Evolutionary conservation across 2,329 filamentous ascomycete genomes (phyloP).

Genomic region (Helotiales sp.): DNA sequence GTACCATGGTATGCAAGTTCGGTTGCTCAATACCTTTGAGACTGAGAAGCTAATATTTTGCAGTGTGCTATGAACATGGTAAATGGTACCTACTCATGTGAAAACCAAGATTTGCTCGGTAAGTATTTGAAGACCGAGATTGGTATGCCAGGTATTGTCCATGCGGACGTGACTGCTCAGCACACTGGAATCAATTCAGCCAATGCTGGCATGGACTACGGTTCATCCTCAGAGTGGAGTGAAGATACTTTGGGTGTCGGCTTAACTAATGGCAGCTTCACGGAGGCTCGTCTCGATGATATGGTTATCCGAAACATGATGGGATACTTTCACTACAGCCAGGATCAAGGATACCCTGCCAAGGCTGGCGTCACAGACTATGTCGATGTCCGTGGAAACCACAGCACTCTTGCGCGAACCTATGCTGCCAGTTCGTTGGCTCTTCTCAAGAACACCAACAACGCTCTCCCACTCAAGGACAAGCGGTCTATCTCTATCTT

Average conservation of each 20-base stretch:
- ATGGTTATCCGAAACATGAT: constrained; percentile 8
- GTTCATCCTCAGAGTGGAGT: constrained; percentile 10
- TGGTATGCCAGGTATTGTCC: constrained; percentile 12
- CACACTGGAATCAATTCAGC: constrained; percentile 11
- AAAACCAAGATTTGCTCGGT: constrained; percentile 10
- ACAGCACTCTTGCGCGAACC: constrained; percentile 51
- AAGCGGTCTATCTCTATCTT: constrained; percentile 58
- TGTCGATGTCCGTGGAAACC: constrained; percentile 69
- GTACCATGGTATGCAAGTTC: constrained; percentile 57
- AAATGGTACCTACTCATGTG: constrained; percentile 6
- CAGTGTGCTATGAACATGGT: constrained; percentile 65
- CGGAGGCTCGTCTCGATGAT: not conserved
- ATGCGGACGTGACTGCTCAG: constrained; percentile 9
- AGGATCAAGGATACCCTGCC: not conserved
- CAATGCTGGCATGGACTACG: constrained; percentile 13
- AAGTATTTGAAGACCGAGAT: constrained; percentile 35
- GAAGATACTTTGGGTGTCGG: constrained; percentile 4
- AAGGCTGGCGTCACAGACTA: constrained; percentile 41
- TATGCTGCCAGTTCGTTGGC: constrained; percentile 60
- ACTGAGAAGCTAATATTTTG: not conserved
- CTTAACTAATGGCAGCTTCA: constrained; percentile 19
- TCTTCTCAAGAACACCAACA: constrained; percentile 71
- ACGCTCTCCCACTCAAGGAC: constrained; percentile 62
- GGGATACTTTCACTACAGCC: constrained; percentile 33
- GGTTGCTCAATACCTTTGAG: constrained; percentile 9